Evolutionary conservation across 257 asterid species (phyloP), one percentile per base, ranked within the genome.

Genomic region (Perilla frutescens): DNA sequence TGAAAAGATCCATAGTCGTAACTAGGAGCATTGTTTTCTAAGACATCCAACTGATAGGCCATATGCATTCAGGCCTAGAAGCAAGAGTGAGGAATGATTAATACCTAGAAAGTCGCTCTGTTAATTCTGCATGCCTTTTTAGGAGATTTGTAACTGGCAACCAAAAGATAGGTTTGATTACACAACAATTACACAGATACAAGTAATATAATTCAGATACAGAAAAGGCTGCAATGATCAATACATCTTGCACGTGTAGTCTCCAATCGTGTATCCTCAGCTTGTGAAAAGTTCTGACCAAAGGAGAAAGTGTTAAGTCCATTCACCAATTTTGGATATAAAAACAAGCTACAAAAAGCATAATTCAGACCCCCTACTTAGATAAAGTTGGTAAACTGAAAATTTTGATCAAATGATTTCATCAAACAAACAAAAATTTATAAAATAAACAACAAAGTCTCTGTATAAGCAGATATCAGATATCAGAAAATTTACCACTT

Each of bases 101-200:
- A 34, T 90, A 91, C 98, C 98, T 89, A 70, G 98, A 91, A 79
- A 93, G 98, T 31, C 96, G 88, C 77, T 93, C 98, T 40, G 92
- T 82, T 63, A 93, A 76, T 40, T 88, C 97, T 56, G 90, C 96
- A 77, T 93, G 97, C 84, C 97, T 87, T 82, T 85, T 93, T 53
- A 93, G 92, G 76, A 93, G 83, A 82, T 78, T 89, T 20, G 97
- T 82, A 83, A 91, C 98, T 93, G 91, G 70, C 59, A 83, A 68
- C 41, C 73, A 75, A 73, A 69, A 32, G 64, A 59, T 31, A 50
- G 39, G 47, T 54, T 73, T 60, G 44, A 56, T 41, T 14, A 56
- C 40, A 62, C 67, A 70, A 6, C 9, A 20, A 62, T 39, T 26
- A 55, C 66, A 74, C 26, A 20, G 53, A 44, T 12, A 68, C 40